Evolutionary conservation across 148 eudicot genomes (phyloP), one percentile per base, ranked within the genome.

Genomic region (Cornus florida): DNA sequence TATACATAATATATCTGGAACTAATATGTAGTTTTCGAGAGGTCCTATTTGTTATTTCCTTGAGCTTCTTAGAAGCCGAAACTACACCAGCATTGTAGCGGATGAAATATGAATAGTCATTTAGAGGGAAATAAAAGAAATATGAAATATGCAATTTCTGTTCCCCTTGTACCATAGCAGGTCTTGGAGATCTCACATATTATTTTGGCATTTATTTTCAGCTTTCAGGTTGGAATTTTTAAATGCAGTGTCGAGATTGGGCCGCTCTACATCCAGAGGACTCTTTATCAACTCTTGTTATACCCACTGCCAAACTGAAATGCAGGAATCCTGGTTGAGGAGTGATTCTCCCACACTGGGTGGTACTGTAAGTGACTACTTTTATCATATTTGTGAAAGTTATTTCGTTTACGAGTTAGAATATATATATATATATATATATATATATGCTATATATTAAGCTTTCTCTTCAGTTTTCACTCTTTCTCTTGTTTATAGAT

Each of bases 291-390:
- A 92, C 85, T 89, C 94, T 62, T 94, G 98, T 82, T 92, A 89
- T 72, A 86, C 91, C 23, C 98, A 94, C 75, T 94, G 98, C 88
- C 97, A 94, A 84, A 86, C 94, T 17, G 97, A 85, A 85, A 76
- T 81, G 75, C 97, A 94, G 66, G 94, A 86, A 81, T 88, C 94
- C 75, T 94, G 98, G 98, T 83, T 92, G 10, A 83, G 87, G 79
- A 69, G 20, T n/a, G 84, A 83, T 78, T 91, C 98, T 46, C 94
- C 97, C 1, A 53, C 73, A 71, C 73, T 94, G 69, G 70, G 71
- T 74, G 80, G 84, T 67, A 90, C 70, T 81, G 98, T 92, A 84
- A 57, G 65, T 38, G 17, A 57, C 66, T n/a, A 5, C 4, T 53
- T 13, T 62, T 7, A 17, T 62, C 23, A 43, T 43, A 43, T 43